Evolutionary conservation across 2,329 filamentous ascomycete species (phyloP).

Genomic region (Fusarium sp.): DNA sequence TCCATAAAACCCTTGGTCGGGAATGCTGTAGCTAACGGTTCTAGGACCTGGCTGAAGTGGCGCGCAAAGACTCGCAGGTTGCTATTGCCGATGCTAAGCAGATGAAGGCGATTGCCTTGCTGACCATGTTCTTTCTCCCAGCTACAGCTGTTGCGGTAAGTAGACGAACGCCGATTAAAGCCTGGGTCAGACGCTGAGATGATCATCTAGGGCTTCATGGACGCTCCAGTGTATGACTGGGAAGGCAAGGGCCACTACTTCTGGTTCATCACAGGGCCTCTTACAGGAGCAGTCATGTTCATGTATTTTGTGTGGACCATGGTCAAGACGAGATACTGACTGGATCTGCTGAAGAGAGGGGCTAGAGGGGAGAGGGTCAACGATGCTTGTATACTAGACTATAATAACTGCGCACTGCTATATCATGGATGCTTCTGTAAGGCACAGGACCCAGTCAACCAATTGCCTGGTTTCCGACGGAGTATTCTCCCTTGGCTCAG

Average conservation of each 20-base stretch:
- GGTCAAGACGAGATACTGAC: not conserved
- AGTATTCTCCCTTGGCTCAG: not conserved
- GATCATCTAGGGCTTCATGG: conserved; percentile 10
- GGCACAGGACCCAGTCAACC: no score
- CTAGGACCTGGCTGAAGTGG: conserved; percentile 14
- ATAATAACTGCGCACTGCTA: no score
- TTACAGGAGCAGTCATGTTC: conserved; percentile 16
- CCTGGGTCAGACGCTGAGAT: not conserved
- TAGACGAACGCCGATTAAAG: not conserved
- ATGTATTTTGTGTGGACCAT: conserved; percentile 13
- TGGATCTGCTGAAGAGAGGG: no score
- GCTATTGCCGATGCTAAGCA: conserved; percentile 19
- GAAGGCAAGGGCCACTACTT: conserved; percentile 19
- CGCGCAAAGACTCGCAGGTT: conserved; percentile 8
- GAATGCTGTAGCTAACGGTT: not conserved
- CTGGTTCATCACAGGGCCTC: conserved; percentile 19
- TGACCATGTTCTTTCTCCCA: conserved; percentile 18
- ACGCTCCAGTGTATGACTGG: conserved; percentile 22
- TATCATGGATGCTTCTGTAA: no score
- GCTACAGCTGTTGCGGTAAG: conserved; percentile 4
- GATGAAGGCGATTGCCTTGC: conserved; percentile 23
- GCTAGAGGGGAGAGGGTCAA: no score
- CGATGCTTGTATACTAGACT: no score
- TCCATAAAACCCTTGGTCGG: no score
- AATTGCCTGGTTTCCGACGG: not conserved